Base-by-base conservation (phyloP, 768 basidiomycete species). In the Lentinula boryana region DNA sequence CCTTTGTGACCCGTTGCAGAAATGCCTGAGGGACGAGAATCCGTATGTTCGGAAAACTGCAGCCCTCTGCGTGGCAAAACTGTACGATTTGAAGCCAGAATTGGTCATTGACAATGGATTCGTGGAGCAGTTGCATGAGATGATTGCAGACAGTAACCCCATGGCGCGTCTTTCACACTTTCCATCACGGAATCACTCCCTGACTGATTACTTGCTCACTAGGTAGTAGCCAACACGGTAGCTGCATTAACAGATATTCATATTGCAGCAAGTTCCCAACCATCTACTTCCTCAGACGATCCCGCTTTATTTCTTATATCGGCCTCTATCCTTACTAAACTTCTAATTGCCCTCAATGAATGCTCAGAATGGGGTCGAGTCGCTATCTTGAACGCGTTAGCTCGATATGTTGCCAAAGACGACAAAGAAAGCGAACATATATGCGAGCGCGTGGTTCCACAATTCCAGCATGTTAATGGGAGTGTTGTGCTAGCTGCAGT, bases 311-410 rank as follows among this genome's bases (percentile, higher is more conserved):
- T 98, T 76, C 75, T 73, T 61, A 93, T 98, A 71, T 95, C 94
- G n/a, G 74, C 87, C 5, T 72, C 85, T 0, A 83, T 95, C 62
- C 81, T 99, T 54, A 88, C 82, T 74, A 97, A 95, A 71, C 84
- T 99, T 15, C 78, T 99, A 59, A 91, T 98, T 58, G 97, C 96
- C 2, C 80, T 99, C 18, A 96, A 96, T 70, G 97, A 98, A 74
- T 98, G 96, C 70, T 96, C 95, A 0, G 97, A 99, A 75, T 99
- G 97, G 97, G 97, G 97, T 35, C 85, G 96, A 60, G 94, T 99
- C 15, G 94, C 95, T 1, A 86, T 99, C 40, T 75, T 98, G 56
- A 90, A 89, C 61, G 92, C 93, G 0, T 76, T 98, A 33, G 82
- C 93, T 5, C 84, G 91, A 48, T 98, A 98, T 72, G 79, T 79